phyloP scores from a whole-genome alignment of 129 eudicot species.

The Tagetes patula region DNA sequence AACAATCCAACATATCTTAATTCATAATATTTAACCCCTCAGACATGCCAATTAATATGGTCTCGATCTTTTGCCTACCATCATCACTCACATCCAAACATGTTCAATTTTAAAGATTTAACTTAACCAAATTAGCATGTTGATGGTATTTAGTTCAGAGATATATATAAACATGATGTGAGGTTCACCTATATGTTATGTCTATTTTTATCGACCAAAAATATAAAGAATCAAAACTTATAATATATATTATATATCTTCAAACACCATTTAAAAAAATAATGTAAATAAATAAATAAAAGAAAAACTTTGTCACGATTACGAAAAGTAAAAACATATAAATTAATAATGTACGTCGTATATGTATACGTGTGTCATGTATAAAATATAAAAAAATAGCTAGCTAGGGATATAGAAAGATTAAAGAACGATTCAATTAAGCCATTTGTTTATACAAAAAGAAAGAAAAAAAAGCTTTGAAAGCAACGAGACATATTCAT shows the following conservation, averaged over 20 bases:
- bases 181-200: too few species aligned
- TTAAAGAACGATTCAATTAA: background rate
- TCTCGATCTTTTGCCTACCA: too few species aligned
- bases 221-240: background rate
- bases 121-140: too few species aligned
- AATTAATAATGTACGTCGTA: background rate
- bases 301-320: background rate
- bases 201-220: background rate
- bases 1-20: background rate
- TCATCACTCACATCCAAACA: too few species aligned
- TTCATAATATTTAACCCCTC: too few species aligned
- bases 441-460: constrained; percentile 6
- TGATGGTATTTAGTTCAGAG: too few species aligned
- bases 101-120: too few species aligned
- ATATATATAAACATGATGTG: too few species aligned
- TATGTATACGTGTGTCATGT: constrained; percentile 6
- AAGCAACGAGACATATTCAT: constrained; percentile 50
- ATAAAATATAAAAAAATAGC: background rate
- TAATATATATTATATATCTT: background rate
- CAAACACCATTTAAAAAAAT: background rate
- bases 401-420: constrained; percentile 6
- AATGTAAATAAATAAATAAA: background rate
- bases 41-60: too few species aligned
- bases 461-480: constrained; percentile 37
- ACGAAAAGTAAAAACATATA: background rate